Percentiles rank a stretch among this genome's conserved stretches.
These are phyloP conservation scores for Cladochytrium replicatum DNA, from an alignment of 192 early-diverging fungal species.

Conservation along the genomic window DNA sequence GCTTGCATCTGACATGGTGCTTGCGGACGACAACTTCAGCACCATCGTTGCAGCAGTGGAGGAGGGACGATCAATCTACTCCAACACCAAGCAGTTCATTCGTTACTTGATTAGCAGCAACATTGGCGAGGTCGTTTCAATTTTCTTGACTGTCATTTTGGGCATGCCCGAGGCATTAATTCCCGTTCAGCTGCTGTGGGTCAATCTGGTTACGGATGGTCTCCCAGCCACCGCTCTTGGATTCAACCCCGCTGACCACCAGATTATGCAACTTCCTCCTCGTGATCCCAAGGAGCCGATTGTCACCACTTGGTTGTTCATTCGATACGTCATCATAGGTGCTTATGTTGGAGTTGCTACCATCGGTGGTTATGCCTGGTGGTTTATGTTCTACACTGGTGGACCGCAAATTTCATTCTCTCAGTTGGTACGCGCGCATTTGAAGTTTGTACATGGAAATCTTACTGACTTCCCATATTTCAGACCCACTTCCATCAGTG, in stretches of 20 bases:
- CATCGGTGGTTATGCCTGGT: conserved; percentile 96
- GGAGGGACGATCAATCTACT: conserved; percentile 95
- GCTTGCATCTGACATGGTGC: conserved; percentile 94
- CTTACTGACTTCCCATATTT: too few species aligned
- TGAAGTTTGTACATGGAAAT: too few species aligned
- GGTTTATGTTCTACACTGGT: conserved; percentile 87
- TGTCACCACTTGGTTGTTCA: conserved; percentile 87
- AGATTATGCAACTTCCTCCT: conserved; percentile 90
- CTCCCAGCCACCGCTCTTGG: conserved; percentile 95
- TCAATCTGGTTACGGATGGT: conserved; percentile 96
- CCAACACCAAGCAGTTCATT: conserved; percentile 99
- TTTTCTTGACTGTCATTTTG: conserved; percentile 93
- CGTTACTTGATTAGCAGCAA: conserved; percentile 96
- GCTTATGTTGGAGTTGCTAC: conserved; percentile 87
- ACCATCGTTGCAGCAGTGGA: conserved; percentile 96
- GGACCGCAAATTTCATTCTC: conserved; percentile 83
- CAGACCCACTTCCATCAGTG: conserved; percentile 92
- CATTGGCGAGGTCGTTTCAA: conserved; percentile 96
- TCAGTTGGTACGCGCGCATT: conserved; percentile 79
- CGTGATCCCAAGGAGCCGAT: conserved; percentile 78
- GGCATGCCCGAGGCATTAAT: conserved; percentile 96
- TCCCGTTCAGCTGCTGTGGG: conserved; percentile 97
- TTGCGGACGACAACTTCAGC: conserved; percentile 98
- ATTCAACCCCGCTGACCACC: conserved; percentile 93
- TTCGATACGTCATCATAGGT: conserved; percentile 89